These are phyloP conservation scores for Monilinia aucupariae DNA, from an alignment of 2,329 filamentous ascomycete species.

Conservation along the genomic window DNA sequence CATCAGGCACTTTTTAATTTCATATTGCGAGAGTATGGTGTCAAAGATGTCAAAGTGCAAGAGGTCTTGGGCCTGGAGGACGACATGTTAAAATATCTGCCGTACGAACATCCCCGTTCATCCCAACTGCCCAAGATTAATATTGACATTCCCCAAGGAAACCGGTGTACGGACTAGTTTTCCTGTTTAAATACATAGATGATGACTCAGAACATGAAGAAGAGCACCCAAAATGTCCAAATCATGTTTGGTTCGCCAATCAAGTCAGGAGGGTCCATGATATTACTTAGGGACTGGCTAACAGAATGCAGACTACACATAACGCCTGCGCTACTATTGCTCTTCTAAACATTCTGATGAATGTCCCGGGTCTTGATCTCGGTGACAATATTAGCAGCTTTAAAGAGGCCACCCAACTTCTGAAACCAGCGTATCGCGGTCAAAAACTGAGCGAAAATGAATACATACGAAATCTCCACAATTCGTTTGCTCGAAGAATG, in stretches of 20 bases:
- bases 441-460: conserved; percentile 67
- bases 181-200: conserved; percentile 69
- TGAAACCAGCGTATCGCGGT: conserved; percentile 70
- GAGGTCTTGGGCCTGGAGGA: conserved; percentile 73
- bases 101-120: conserved; percentile 42
- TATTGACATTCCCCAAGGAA: conserved; percentile 46
- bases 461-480: conserved; percentile 77
- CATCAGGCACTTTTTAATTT: conserved; percentile 76
- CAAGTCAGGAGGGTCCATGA: conserved; percentile 50
- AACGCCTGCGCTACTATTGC: conserved; percentile 93
- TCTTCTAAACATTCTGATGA: conserved; percentile 90
- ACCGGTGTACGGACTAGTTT: conserved; percentile 80
- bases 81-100: conserved; percentile 55
- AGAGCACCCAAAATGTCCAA: conserved; percentile 50
- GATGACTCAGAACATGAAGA: conserved; percentile 45
- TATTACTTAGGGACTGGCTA: neutral
- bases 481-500: conserved; percentile 77
- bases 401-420: conserved; percentile 61
- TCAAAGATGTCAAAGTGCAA: conserved; percentile 64
- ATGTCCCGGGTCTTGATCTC: conserved; percentile 60
- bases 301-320: conserved; percentile 55
- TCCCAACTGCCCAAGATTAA: conserved; percentile 10
- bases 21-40: conserved; percentile 74
- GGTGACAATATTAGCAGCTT: conserved; percentile 67
- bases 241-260: conserved; percentile 87